Percentiles rank a stretch among this genome's conserved stretches.
Conservation (phyloP, 257 asterid genomes). For the Nyctanthes arbortristis region DNA sequence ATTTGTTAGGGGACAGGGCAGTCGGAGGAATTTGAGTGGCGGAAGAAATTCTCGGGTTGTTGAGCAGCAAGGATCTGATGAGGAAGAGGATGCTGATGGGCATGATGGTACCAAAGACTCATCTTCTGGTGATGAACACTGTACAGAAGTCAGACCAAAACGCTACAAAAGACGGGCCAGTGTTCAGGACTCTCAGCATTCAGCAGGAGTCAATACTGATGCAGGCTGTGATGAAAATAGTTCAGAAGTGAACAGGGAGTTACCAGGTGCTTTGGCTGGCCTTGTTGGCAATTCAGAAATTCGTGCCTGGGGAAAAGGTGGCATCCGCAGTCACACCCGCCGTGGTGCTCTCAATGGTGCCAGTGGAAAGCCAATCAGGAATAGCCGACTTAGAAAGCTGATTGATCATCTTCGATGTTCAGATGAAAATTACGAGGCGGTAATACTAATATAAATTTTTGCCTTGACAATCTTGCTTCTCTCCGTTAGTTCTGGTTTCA, state of each 20-base stretch:
- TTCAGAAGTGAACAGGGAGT: conserved; percentile 60
- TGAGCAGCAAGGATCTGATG: conserved; percentile 76
- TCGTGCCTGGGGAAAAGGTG: conserved; percentile 92
- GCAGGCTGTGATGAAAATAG: conserved; percentile 65
- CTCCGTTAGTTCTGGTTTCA: background rate
- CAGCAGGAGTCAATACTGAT: conserved; percentile 60
- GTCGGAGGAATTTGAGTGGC: conserved; percentile 60
- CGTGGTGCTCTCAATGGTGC: conserved; percentile 63
- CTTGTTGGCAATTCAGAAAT: conserved; percentile 62
- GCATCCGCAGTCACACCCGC: conserved; percentile 75
- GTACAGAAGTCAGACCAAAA: conserved; percentile 70
- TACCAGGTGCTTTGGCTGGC: conserved; percentile 55
- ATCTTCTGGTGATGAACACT: conserved; percentile 79
- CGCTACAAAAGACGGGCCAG: conserved; percentile 67
- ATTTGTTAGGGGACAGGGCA: conserved; percentile 64
- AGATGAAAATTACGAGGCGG: conserved; percentile 60
- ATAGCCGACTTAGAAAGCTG: conserved; percentile 64
- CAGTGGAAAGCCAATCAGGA: conserved; percentile 51
- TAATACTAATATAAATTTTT: conserved; percentile 17
- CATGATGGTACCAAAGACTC: conserved; percentile 80
- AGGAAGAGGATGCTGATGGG: conserved; percentile 72
- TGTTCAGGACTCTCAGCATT: conserved; percentile 53
- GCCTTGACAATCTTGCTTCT: conserved; percentile 4
- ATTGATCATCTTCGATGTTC: conserved; percentile 62
- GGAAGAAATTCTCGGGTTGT: conserved; percentile 58